Evolutionary conservation across 192 early-diverging fungal genomes (phyloP), one percentile per base, ranked within the genome.

Genomic region (Linnemannia exigua): DNA sequence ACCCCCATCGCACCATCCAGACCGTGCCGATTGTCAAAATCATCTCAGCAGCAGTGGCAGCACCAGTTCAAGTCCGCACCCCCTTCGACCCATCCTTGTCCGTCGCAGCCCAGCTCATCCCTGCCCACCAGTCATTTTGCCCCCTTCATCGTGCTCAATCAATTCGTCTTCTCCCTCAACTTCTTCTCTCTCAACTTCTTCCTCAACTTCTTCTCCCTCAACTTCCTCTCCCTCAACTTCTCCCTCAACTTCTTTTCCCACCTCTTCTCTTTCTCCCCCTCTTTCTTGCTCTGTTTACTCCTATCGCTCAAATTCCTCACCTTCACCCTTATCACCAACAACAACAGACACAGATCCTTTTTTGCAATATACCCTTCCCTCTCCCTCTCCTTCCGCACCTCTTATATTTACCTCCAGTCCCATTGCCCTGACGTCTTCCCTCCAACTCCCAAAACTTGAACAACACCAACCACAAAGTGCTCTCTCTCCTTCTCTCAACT

Each of bases 151-250:
- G 19, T 19, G 61, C 33, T 52, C 46, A 31, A 16, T 37, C 1
- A 11, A 31, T 35, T 38, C 58, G 15, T 66, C 41, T 47, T 72
- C 78, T 31, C 37, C 54, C 31, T 35, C n/a, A n/a, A n/a, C 52
- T 35, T 28, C 70, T 41, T n/a, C 38, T 37, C 37, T 20, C 25
- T 17, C 61, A 19, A 31, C 67, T 51, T 74, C 72, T 2, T 67
- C 66, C 19, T 51, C 47, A 15, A 36, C 35, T 71, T 51, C 38
- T 8, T 61, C 66, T 20, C 15, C 8, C 37, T 36, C 67, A 35
- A 22, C 73, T n/a, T 22, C 63, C 37, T 74, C 28, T 72, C 66
- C 72, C 58, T 72, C n/a, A 50, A 31, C 35, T 50, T 74, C 71
- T 66, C 20, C 46, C 20, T 67, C 63, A 67, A 41, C 76, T 54